Base-by-base conservation (phyloP, 1,284 basidiomycete species). In the Clitocybe nebularis region DNA sequence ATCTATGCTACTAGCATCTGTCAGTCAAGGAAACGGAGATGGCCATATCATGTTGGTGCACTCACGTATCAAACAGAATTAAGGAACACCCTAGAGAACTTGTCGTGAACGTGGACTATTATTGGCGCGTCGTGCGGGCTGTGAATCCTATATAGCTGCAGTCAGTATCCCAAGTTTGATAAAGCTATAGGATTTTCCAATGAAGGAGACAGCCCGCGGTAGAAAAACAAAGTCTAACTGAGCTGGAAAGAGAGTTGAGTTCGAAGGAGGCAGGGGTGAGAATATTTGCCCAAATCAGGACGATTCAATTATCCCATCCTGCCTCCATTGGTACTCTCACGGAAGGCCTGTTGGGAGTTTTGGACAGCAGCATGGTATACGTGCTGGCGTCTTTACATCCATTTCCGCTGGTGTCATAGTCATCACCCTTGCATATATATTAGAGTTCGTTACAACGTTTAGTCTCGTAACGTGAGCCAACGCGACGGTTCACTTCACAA, bases 241-340 rank as follows among this genome's bases (percentile, higher is more conserved):
- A 11, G 16, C n/a, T 4, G 28, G 17, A 35, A 33, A 19, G 29
- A 41, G 14, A 34, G 41, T 41, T 17, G 32, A 36, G 29, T 16
- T 19, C 21, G 8, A 21, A 20, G 23, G 30, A 29, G n/a, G 43
- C 17, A 28, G 17, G 37, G 21, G 21, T 47, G 45, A 33, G 47
- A 49, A 39, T 21, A 19, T 24, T 22, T 33, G 39, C 23, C 33
- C 45, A 41, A 45, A 47, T 45, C 37, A 47, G 45, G 48, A 43
- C 36, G 33, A 20, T 17, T 14, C 7, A 32, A 35, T 14, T 13
- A 7, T 36, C 19, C 29, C 5, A 32, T 32, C n/a, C n/a, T n/a
- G n/a, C n/a, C n/a, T n/a, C n/a, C n/a, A n/a, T n/a, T n/a, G n/a
- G n/a, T n/a, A n/a, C n/a, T n/a, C n/a, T n/a, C n/a, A n/a, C n/a